Evolutionary conservation across 345 rosid species (phyloP).

Genomic region (Gossypium australe): DNA sequence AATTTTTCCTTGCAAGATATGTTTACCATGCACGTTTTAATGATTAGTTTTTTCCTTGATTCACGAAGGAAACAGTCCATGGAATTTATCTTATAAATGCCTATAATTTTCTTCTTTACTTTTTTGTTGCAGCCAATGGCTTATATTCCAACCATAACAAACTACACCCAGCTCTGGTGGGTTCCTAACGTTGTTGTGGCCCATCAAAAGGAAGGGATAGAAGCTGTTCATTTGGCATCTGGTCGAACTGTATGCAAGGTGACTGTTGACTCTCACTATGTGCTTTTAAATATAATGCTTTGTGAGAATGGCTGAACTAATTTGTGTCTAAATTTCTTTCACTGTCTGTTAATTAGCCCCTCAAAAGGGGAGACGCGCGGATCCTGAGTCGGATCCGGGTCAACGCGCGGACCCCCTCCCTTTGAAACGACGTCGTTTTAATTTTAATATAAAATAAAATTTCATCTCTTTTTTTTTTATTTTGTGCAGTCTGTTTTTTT

Average conservation of each 20-base stretch:
- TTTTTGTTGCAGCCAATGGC: conserved; percentile 52
- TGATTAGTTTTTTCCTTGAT: not conserved
- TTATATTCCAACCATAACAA: conserved; percentile 91
- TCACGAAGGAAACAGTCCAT: not conserved
- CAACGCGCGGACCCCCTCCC: too few relatives aligned
- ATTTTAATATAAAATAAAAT: too few relatives aligned
- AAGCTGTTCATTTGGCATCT: conserved; percentile 89
- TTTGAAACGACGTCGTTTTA: too few relatives aligned
- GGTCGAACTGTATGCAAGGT: conserved; percentile 96
- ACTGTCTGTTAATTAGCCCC: not conserved
- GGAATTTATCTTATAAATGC: not conserved
- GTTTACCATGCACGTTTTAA: not conserved
- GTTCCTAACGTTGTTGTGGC: conserved; percentile 97
- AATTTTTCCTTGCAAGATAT: not conserved
- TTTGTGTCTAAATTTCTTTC: not conserved
- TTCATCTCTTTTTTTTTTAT: too few relatives aligned
- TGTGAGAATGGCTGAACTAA: not conserved
- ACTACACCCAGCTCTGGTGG: conserved; percentile 97
- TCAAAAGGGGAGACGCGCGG: too few relatives aligned
- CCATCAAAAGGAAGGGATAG: conserved; percentile 96
- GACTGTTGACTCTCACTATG: conserved; percentile 11
- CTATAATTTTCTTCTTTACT: conserved; percentile 13
- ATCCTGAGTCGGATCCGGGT: too few relatives aligned
- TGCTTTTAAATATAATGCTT: conserved; percentile 8
- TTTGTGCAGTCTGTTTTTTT: too few relatives aligned